These are phyloP conservation scores for Ganoderma sinense DNA, from an alignment of 1,284 basidiomycete species.

Conservation along the genomic window DNA sequence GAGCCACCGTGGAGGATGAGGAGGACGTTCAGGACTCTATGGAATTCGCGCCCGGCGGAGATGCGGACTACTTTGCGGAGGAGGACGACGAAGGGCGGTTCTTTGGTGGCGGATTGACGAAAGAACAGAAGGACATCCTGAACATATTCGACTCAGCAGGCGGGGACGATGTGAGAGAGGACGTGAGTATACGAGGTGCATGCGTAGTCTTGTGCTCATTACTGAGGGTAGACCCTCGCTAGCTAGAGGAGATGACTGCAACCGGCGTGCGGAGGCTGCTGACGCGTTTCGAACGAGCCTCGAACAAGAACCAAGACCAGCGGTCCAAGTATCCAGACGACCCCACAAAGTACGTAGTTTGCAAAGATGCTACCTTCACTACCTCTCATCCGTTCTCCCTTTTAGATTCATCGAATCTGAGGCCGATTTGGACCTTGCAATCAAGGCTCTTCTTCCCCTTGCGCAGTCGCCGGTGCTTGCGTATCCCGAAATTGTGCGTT, in stretches of 20 bases:
- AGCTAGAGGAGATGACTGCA: constrained; percentile 75
- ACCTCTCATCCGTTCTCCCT: constrained; percentile 10
- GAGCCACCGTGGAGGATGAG: constrained; percentile 65
- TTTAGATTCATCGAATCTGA: constrained; percentile 97
- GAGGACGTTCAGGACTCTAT: constrained; percentile 53
- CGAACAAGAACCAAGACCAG: constrained; percentile 95
- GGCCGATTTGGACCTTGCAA: constrained; percentile 88
- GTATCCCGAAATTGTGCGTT: constrained; percentile 90
- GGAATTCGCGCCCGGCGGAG: constrained; percentile 81
- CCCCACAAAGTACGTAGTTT: constrained; percentile 78
- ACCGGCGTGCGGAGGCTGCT: constrained; percentile 80
- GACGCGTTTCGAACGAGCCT: constrained; percentile 85
- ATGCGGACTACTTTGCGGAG: constrained; percentile 89
- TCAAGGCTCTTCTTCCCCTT: constrained; percentile 89
- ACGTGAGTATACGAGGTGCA: constrained; percentile 55
- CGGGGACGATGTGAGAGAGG: constrained; percentile 67
- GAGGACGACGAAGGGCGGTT: constrained; percentile 94
- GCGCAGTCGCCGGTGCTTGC: constrained; percentile 86
- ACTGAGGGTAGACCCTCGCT: constrained; percentile 35
- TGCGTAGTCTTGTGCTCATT: constrained; percentile 33
- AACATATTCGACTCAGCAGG: constrained; percentile 87
- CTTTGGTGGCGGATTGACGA: constrained; percentile 91
- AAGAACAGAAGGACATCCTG: constrained; percentile 89
- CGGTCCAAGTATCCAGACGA: constrained; percentile 91
- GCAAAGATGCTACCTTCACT: not conserved